Percentiles rank a stretch among this genome's conserved stretches.
phyloP scores from a whole-genome alignment of 495 filamentous ascomycete species.

The Margaritispora aquatica region DNA sequence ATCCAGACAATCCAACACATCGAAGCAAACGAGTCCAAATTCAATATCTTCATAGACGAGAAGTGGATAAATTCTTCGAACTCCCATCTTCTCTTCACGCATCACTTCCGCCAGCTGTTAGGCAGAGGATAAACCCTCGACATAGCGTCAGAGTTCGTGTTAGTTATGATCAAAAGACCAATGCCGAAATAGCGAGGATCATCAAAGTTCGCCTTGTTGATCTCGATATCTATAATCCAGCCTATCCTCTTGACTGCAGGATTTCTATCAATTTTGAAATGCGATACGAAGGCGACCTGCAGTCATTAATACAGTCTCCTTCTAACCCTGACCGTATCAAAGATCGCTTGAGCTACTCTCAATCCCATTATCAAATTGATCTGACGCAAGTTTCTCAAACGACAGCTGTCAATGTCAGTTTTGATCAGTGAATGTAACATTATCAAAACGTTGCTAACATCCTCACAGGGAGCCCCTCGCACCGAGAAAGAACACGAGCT shows the following conservation, averaged over 20 bases:
- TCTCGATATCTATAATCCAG: slow-evolving; percentile 70
- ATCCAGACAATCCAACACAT: slow-evolving; percentile 35
- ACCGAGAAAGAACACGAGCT: slow-evolving; percentile 75
- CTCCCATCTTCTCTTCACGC: slow-evolving; percentile 38
- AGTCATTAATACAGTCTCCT: slow-evolving; percentile 36
- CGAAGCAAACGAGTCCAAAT: slow-evolving; percentile 52
- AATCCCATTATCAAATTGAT: slow-evolving; percentile 80
- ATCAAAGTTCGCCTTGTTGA: slow-evolving; percentile 85
- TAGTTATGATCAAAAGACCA: slow-evolving; percentile 67
- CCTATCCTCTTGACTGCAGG: slow-evolving; percentile 70
- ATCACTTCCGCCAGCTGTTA: slow-evolving; percentile 29
- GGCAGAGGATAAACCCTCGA: slow-evolving; percentile 44
- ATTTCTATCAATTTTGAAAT: slow-evolving; percentile 90
- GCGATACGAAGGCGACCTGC: slow-evolving; percentile 64
- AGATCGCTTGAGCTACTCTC: slow-evolving; percentile 82
- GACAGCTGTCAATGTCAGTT: slow-evolving; percentile 42
- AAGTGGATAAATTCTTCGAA: slow-evolving; percentile 77
- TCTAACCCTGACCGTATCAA: slow-evolving; percentile 57
- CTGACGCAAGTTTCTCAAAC: slow-evolving; percentile 73
- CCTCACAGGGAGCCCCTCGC: slow-evolving; percentile 7
- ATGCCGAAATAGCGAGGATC: slow-evolving; percentile 71
- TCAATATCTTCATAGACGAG: slow-evolving; percentile 71
- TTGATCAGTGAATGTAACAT: neutral
- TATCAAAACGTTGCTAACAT: slow-evolving; percentile 9
- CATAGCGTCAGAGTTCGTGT: slow-evolving; percentile 68